Conservation (phyloP, 1,139 yeast genomes). For the Protomyces arabidopsidicola region DNA sequence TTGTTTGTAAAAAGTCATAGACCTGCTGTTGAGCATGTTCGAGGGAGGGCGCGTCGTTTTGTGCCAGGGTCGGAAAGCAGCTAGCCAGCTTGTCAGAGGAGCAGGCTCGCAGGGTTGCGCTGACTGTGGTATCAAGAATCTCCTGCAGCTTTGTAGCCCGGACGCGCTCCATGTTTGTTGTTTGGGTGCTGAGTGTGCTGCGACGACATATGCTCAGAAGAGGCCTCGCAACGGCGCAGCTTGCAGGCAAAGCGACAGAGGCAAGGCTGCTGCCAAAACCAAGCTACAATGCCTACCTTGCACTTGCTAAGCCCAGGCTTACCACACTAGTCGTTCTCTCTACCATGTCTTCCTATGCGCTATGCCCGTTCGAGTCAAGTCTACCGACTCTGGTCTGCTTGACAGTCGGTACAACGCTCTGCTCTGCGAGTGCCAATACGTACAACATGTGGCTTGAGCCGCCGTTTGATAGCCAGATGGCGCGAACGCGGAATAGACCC, state of each 20-base stretch:
- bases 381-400: conserved; percentile 63
- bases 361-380: conserved; percentile 70
- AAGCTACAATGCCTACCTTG: conserved; percentile 48
- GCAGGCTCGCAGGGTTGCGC: conserved; percentile 6
- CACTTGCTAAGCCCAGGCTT: conserved; percentile 80
- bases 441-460: conserved; percentile 97
- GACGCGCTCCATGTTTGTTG: neutral
- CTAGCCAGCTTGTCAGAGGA: conserved; percentile 10
- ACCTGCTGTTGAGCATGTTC: conserved; percentile 18
- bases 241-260: too few species aligned
- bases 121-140: conserved; percentile 7
- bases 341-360: conserved; percentile 87
- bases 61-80: conserved; percentile 25
- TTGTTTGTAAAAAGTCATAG: neutral
- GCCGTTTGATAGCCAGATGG: conserved; percentile 79
- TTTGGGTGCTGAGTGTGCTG: neutral
- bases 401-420: conserved; percentile 77
- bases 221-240: neutral
- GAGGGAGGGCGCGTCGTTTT: conserved; percentile 11
- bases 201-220: neutral
- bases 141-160: conserved; percentile 14
- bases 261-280: conserved; percentile 15
- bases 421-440: conserved; percentile 94
- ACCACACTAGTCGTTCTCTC: conserved; percentile 84
- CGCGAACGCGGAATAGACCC: conserved; percentile 83